Percentiles rank a stretch among this genome's conserved stretches.
phyloP scores from a whole-genome alignment of 139 green algal genomes.

The Coccomyxa sp. region DNA sequence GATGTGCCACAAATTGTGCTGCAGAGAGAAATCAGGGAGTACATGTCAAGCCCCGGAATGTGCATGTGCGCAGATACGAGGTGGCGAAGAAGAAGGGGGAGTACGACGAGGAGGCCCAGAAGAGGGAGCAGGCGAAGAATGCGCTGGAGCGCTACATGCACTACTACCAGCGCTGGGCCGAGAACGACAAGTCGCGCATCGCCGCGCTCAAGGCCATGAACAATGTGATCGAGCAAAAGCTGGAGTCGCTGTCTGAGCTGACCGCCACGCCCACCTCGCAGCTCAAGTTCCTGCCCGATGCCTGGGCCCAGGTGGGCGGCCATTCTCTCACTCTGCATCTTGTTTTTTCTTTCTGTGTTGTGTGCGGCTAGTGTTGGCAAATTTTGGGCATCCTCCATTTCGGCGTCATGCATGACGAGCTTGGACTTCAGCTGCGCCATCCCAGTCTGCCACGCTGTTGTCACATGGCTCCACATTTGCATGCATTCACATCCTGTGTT shows the following conservation, averaged over 20 bases:
- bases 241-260: conserved; percentile 69
- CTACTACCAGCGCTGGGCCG: conserved; percentile 75
- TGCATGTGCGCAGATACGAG: conserved; percentile 65
- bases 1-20: too few relatives aligned
- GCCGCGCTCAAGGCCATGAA: conserved; percentile 12
- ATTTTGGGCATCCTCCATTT: too few relatives aligned
- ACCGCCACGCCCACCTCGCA: conserved; percentile 79
- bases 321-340: neutral
- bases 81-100: conserved; percentile 70
- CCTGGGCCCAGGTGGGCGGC: conserved; percentile 62
- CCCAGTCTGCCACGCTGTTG: too few relatives aligned
- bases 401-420: too few relatives aligned
- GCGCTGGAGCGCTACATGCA: conserved; percentile 87
- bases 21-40: too few relatives aligned
- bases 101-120: conserved; percentile 75
- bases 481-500: too few relatives aligned
- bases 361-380: too few relatives aligned
- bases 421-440: too few relatives aligned
- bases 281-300: conserved; percentile 89
- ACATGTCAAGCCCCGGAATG: too few relatives aligned
- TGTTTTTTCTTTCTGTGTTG: neutral
- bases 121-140: conserved; percentile 78
- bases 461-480: too few relatives aligned
- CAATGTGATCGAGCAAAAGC: conserved; percentile 30
- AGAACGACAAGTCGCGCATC: conserved; percentile 54